Conservation (phyloP, 2,329 filamentous ascomycete species). For the Mycosphaerella sp. region DNA sequence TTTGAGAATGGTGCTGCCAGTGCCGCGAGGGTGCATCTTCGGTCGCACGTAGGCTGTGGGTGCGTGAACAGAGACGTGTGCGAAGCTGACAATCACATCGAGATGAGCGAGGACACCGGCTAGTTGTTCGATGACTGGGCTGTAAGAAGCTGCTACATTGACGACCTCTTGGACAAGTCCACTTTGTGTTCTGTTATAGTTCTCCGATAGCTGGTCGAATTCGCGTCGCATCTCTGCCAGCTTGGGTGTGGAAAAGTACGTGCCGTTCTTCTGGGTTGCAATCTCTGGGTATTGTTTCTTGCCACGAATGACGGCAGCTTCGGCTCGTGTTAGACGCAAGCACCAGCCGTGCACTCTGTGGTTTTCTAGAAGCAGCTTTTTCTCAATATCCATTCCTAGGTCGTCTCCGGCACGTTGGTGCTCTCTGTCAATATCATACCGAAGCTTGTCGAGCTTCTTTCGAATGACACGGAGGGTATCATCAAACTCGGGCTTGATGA, state of each 20-base stretch:
- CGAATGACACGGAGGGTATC: conserved; percentile 80
- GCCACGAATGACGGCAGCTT: conserved; percentile 89
- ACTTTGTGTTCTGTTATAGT: conserved; percentile 90
- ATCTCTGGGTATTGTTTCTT: conserved; percentile 87
- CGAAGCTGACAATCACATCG: conserved; percentile 90
- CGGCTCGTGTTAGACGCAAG: conserved; percentile 82
- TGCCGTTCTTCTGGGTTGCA: conserved; percentile 97
- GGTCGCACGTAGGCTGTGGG: conserved; percentile 87
- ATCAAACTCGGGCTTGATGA: conserved; percentile 98
- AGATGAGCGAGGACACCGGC: conserved; percentile 85
- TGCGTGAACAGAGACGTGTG: conserved; percentile 87
- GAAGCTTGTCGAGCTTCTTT: conserved; percentile 80
- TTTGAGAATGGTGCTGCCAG: conserved; percentile 80
- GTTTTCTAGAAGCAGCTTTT: conserved; percentile 96
- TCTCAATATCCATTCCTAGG: conserved; percentile 86
- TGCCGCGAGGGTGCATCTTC: conserved; percentile 80
- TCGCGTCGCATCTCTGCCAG: conserved; percentile 78
- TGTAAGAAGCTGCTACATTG: conserved; percentile 87
- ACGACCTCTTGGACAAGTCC: conserved; percentile 91
- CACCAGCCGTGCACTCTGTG: conserved; percentile 96
- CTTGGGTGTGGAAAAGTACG: conserved; percentile 88
- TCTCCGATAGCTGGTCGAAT: conserved; percentile 87
- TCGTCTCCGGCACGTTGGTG: conserved; percentile 71
- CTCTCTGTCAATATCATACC: conserved; percentile 75
- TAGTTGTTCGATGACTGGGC: conserved; percentile 81